phyloP scores from a whole-genome alignment of 345 rosid genomes.

The Microthlaspi erraticum region DNA sequence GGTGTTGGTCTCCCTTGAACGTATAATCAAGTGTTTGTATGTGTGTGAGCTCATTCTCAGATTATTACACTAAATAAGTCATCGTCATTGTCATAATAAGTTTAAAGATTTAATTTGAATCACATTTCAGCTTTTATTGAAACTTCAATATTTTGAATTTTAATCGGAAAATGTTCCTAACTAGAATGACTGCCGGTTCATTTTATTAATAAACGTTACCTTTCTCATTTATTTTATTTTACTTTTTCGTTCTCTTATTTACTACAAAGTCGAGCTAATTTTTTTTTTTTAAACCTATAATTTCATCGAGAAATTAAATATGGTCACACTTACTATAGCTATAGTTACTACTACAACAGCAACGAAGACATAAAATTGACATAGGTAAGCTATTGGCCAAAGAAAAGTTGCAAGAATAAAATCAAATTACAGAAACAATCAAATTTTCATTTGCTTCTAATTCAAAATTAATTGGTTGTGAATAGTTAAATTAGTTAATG shows the following conservation, averaged over 20 bases:
- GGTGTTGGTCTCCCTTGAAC: conserved; percentile 42
- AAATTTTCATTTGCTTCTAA: too few species aligned
- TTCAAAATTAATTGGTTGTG: not conserved
- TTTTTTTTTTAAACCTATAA: too few species aligned
- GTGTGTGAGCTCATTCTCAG: conserved; percentile 29
- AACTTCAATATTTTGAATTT: conserved; percentile 2
- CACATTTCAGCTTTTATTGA: conserved; percentile 5
- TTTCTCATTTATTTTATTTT: not conserved
- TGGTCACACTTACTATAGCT: not conserved
- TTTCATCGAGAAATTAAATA: not conserved
- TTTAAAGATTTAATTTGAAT: not conserved
- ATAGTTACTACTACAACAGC: too few species aligned
- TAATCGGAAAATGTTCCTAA: too few species aligned
- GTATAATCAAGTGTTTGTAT: conserved; percentile 8
- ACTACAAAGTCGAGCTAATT: not conserved
- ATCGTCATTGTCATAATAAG: conserved; percentile 21
- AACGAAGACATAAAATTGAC: too few species aligned
- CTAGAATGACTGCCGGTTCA: conserved; percentile 28
- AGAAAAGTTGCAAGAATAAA: conserved; percentile 6
- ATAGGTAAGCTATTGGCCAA: not conserved
- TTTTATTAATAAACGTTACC: not conserved
- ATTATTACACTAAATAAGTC: not conserved
- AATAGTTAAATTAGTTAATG: not conserved
- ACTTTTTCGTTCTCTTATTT: not conserved
- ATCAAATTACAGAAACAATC: not conserved